Conservation (phyloP, 768 basidiomycete species). For the Termitomyces sp. region DNA sequence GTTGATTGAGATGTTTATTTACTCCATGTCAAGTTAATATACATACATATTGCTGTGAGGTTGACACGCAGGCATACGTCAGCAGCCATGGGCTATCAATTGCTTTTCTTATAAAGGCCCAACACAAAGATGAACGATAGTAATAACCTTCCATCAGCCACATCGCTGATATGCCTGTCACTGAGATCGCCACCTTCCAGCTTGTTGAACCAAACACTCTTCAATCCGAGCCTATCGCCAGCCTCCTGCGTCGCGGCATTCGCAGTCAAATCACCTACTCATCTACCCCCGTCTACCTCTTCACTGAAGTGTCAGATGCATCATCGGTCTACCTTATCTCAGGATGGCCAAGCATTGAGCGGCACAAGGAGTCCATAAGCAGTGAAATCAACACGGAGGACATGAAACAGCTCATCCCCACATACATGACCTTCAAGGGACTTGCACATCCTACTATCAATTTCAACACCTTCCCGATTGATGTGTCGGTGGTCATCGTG, state of each 20-base stretch:
- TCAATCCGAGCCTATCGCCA: slow-evolving; percentile 26
- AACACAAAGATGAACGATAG: too few species aligned
- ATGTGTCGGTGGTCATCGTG: slow-evolving; percentile 7
- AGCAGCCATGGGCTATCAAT: too few species aligned
- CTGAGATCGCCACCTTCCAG: slow-evolving; percentile 40
- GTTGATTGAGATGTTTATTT: too few species aligned
- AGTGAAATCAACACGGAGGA: slow-evolving; percentile 40
- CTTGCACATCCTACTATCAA: slow-evolving; percentile 38
- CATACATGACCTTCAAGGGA: slow-evolving; percentile 29
- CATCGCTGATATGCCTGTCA: slow-evolving; percentile 35
- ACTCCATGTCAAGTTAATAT: too few species aligned
- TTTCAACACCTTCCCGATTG: slow-evolving; percentile 28
- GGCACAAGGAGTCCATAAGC: slow-evolving; percentile 42
- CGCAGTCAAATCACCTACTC: slow-evolving; percentile 40
- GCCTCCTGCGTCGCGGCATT: slow-evolving; percentile 30
- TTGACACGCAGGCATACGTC: too few species aligned
- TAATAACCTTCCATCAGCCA: neutral
- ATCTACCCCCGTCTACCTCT: slow-evolving; percentile 40
- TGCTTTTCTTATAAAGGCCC: too few species aligned
- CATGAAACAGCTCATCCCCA: slow-evolving; percentile 25
- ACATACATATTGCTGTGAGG: too few species aligned
- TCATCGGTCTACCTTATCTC: slow-evolving; percentile 37
- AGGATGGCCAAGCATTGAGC: slow-evolving; percentile 41
- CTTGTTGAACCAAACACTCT: slow-evolving; percentile 30
- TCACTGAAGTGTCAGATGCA: slow-evolving; percentile 24